Conservation (phyloP, 108 stramenopile species). For the Conticribra guillardii region DNA sequence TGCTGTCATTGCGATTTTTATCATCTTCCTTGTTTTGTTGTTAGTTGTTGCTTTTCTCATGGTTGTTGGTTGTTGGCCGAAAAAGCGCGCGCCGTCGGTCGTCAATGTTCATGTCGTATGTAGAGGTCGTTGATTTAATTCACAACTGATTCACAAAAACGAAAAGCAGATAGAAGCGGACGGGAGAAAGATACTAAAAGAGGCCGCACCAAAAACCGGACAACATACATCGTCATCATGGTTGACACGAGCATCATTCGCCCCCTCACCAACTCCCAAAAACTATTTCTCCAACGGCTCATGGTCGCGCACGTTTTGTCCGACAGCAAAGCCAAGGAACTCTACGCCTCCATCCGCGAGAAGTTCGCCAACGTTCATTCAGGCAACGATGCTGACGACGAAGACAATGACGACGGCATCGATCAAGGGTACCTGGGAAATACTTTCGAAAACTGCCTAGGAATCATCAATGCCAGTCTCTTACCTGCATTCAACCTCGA, state of each 20-base stretch:
- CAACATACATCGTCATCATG: not conserved
- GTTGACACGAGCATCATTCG: conserved; percentile 14
- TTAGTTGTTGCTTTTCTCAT: too few species aligned
- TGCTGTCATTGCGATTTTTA: too few species aligned
- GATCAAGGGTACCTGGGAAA: conserved; percentile 35
- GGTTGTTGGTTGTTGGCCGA: too few species aligned
- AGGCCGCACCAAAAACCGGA: not conserved
- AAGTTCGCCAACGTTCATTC: conserved; percentile 37
- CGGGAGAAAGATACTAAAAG: too few species aligned
- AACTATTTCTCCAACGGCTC: conserved; percentile 74
- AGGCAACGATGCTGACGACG: too few species aligned
- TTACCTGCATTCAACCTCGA: conserved; percentile 67
- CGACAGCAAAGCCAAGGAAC: conserved; percentile 48
- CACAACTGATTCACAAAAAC: too few species aligned
- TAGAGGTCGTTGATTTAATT: too few species aligned
- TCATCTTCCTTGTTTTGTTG: too few species aligned
- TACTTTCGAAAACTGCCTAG: conserved; percentile 52
- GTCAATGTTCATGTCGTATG: too few species aligned
- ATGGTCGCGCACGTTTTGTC: conserved; percentile 64
- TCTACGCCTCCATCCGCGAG: conserved; percentile 47
- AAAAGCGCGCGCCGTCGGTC: too few species aligned
- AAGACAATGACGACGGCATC: conserved; percentile 17
- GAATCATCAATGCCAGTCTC: conserved; percentile 64
- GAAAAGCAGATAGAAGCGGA: too few species aligned
- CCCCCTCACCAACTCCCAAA: conserved; percentile 65